Conservation (phyloP, 176 grass and related monocot species). For the Musa troglodytarum region DNA sequence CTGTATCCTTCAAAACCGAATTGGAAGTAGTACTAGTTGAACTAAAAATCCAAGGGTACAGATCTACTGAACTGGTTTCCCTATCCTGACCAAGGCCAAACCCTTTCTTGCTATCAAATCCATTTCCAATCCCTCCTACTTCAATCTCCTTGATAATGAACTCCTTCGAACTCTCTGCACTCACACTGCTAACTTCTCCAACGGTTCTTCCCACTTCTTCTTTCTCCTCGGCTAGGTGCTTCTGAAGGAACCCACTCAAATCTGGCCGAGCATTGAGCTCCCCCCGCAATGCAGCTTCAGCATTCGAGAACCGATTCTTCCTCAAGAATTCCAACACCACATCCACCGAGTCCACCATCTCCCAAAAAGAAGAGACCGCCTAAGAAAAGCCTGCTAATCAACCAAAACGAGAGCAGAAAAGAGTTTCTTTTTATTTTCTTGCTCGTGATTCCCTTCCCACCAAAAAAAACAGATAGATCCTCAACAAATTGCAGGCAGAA, state of each 20-base stretch:
- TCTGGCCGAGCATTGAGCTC: conserved; percentile 20
- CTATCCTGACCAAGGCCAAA: conserved; percentile 23
- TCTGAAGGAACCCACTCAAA: conserved; percentile 13
- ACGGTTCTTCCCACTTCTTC: background rate
- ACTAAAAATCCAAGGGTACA: conserved; percentile 84
- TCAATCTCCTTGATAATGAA: conserved; percentile 96
- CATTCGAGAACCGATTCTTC: conserved; percentile 22
- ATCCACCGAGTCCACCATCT: conserved; percentile 30
- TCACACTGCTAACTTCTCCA: background rate
- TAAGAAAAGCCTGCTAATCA: conserved; percentile 11
- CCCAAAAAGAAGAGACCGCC: background rate
- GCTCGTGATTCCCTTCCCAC: background rate
- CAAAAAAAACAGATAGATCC: background rate
- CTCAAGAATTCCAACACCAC: conserved; percentile 27
- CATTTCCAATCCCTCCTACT: conserved; percentile 40
- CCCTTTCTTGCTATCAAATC: conserved; percentile 37
- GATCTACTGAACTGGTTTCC: conserved; percentile 43
- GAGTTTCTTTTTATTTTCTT: background rate
- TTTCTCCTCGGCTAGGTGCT: conserved; percentile 1
- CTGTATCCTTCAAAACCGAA: conserved; percentile 1
- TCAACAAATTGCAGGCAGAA: background rate
- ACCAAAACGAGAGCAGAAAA: conserved; percentile 3
- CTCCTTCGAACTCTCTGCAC: conserved; percentile 58
- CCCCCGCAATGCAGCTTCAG: conserved; percentile 18
- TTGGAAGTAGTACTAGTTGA: conserved; percentile 27